Conservation (phyloP, 768 basidiomycete genomes). For the Collybia nuda region DNA sequence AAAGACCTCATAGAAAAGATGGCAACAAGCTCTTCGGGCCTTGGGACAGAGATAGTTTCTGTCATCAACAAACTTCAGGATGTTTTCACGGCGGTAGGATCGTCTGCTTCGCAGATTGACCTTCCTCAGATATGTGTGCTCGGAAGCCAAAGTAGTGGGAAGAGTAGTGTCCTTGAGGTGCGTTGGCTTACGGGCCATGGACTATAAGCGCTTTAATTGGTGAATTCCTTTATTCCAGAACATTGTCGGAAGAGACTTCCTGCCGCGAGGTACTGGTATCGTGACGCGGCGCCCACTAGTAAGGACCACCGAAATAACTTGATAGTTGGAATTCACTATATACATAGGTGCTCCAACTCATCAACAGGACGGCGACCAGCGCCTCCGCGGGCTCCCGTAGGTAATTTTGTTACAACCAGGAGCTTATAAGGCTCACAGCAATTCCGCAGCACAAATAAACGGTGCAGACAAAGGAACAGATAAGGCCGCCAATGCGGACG, state of each 20-base stretch:
- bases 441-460: conserved; percentile 37
- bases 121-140: conserved; percentile 90
- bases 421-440: conserved; percentile 6
- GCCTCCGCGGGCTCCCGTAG: conserved; percentile 38
- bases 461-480: conserved; percentile 55
- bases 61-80: conserved; percentile 90
- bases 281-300: conserved; percentile 97
- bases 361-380: conserved; percentile 69
- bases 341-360: conserved; percentile 85
- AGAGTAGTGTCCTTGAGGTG: conserved; percentile 92
- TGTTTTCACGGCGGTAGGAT: conserved; percentile 84
- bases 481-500: conserved; percentile 84
- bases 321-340: conserved; percentile 4
- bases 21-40: conserved; percentile 60
- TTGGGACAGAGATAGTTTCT: conserved; percentile 79
- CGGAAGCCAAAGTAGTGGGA: conserved; percentile 90
- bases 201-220: not conserved
- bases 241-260: conserved; percentile 96
- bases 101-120: conserved; percentile 78
- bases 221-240: conserved; percentile 54
- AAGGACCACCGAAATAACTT: conserved; percentile 21
- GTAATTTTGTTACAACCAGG: conserved; percentile 17
- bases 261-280: conserved; percentile 98
- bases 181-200: conserved; percentile 12
- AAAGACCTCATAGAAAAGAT: conserved; percentile 30